A percentile compares a stretch with the other conserved stretches of the same genome.
Conservation (phyloP, 352 stramenopile genomes). For the Phytophthora palmivora region DNA sequence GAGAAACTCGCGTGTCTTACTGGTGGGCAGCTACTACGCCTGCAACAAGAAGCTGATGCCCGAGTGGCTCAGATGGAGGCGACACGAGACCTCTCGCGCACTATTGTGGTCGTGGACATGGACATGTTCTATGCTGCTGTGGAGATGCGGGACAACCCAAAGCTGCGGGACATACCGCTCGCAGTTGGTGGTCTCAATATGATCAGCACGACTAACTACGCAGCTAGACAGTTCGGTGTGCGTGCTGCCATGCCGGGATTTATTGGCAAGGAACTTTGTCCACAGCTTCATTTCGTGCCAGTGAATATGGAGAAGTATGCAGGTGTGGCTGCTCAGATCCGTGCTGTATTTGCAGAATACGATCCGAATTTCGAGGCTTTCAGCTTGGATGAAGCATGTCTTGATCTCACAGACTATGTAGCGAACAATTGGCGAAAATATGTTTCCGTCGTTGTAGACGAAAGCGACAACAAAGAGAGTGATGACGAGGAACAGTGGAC, state of each 20-base stretch:
- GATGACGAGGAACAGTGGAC: conserved; percentile 8
- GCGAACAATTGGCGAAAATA: conserved; percentile 63
- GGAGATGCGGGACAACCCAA: conserved; percentile 93
- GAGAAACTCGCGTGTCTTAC: conserved; percentile 68
- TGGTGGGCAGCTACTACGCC: conserved; percentile 27
- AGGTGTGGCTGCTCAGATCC: conserved; percentile 75
- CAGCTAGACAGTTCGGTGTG: conserved; percentile 94
- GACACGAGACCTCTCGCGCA: conserved; percentile 63
- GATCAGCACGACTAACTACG: conserved; percentile 97
- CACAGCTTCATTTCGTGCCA: conserved; percentile 93
- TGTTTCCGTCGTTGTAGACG: conserved; percentile 9
- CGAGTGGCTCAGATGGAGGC: conserved; percentile 62
- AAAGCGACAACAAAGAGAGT: conserved; percentile 20
- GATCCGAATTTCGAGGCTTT: conserved; percentile 92
- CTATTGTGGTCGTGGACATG: conserved; percentile 95
- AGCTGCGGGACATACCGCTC: conserved; percentile 89
- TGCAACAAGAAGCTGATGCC: conserved; percentile 54
- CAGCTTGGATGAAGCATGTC: conserved; percentile 95
- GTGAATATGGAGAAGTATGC: conserved; percentile 94
- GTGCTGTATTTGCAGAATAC: conserved; percentile 91
- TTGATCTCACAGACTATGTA: conserved; percentile 94
- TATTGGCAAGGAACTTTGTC: conserved; percentile 95
- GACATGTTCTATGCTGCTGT: conserved; percentile 98
- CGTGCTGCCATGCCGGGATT: conserved; percentile 96
- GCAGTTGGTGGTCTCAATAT: conserved; percentile 94